Conservation (phyloP, 345 rosid genomes). For the rapeseed (Brassica napus) region DNA sequence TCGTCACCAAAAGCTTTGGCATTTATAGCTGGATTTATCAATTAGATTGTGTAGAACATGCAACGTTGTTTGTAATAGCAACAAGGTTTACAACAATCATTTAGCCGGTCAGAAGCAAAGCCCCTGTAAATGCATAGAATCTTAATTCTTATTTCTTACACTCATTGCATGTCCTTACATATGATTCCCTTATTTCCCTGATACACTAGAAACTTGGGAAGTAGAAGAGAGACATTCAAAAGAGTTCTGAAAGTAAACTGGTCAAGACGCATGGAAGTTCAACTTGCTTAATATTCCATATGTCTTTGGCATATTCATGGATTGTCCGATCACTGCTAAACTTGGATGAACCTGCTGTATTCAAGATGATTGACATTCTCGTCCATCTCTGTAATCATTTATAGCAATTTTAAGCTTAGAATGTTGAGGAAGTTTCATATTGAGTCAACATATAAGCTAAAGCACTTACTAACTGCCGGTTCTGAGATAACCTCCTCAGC, state of each 20-base stretch:
- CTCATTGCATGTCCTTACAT: slow-evolving; percentile 6
- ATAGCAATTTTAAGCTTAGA: neutral
- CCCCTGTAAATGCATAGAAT: too few species aligned
- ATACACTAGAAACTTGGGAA: neutral
- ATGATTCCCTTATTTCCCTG: slow-evolving; percentile 29
- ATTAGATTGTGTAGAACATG: too few species aligned
- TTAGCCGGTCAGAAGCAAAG: too few species aligned
- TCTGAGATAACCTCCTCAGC: slow-evolving; percentile 41
- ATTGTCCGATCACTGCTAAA: slow-evolving; percentile 91
- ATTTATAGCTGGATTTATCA: too few species aligned
- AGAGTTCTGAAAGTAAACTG: neutral
- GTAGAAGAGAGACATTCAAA: neutral
- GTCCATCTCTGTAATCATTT: slow-evolving; percentile 70
- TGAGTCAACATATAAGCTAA: neutral
- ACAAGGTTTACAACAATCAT: too few species aligned
- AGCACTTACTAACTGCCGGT: slow-evolving; percentile 46
- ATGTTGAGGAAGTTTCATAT: neutral
- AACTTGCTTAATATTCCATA: slow-evolving; percentile 67
- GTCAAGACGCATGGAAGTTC: slow-evolving; percentile 43
- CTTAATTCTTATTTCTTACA: slow-evolving; percentile 1
- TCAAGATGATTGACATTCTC: slow-evolving; percentile 71
- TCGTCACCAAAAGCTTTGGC: neutral
- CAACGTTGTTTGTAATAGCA: too few species aligned
- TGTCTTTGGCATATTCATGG: slow-evolving; percentile 70
- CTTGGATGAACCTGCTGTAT: slow-evolving; percentile 74